A percentile compares a stretch with the other conserved stretches of the same genome.
phyloP scores from a whole-genome alignment of 2,329 filamentous ascomycete genomes.

The Aureobasidium namibiae region DNA sequence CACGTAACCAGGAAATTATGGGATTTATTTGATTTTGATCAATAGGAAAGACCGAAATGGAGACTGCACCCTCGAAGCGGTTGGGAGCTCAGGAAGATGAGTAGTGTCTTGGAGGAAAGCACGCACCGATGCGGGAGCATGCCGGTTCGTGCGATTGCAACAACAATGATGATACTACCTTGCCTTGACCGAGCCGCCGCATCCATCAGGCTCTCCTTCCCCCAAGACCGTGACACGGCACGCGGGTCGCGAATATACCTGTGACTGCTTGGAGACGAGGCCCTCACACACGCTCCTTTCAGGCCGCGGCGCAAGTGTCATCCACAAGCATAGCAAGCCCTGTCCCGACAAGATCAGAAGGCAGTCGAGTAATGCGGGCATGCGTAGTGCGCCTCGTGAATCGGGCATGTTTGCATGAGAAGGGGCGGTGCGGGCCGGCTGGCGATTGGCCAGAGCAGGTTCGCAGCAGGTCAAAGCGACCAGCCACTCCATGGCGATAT shows the following conservation, averaged over 20 bases:
- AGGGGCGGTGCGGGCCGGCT: conserved; percentile 7
- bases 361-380: conserved; percentile 6
- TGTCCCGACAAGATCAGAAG: conserved; percentile 1
- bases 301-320: neutral
- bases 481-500: neutral
- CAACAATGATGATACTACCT: neutral
- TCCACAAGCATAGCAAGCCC: neutral
- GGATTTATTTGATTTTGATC: neutral
- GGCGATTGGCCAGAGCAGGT: neutral
- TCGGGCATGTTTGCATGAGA: conserved; percentile 12
- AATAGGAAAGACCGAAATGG: neutral
- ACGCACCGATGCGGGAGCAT: conserved; percentile 4
- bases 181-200: neutral
- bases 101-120: neutral
- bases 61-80: neutral
- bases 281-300: neutral
- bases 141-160: conserved; percentile 12
- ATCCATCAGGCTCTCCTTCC: neutral
- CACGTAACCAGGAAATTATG: neutral
- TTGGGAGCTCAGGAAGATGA: neutral
- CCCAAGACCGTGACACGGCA: conserved; percentile 5
- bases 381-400: conserved; percentile 11
- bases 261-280: neutral
- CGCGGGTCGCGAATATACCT: neutral
- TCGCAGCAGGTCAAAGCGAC: conserved; percentile 11